A percentile compares a stretch with the other conserved stretches of the same genome.
These are phyloP conservation scores for Populus hybrid DNA, from an alignment of 441 rosid genomes.

Conservation along the genomic window DNA sequence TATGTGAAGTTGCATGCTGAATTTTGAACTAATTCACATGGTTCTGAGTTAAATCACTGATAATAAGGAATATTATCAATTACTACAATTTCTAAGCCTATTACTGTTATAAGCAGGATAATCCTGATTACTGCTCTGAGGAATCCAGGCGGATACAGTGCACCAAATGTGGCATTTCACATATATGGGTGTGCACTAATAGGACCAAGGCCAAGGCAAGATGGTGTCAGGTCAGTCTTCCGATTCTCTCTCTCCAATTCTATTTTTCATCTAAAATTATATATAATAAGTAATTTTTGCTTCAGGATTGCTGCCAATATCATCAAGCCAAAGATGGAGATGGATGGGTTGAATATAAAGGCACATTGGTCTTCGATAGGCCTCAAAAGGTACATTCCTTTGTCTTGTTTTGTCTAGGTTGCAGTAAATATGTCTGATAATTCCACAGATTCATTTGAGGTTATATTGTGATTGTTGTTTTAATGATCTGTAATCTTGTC, in stretches of 20 bases:
- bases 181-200: constrained; percentile 95
- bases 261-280: constrained; percentile 3
- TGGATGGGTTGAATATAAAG: constrained; percentile 98
- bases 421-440: background rate
- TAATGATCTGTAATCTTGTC: constrained; percentile 6
- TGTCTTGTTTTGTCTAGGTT: background rate
- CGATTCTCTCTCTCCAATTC: constrained; percentile 4
- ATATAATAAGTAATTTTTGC: constrained; percentile 7
- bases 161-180: constrained; percentile 90
- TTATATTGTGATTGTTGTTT: background rate
- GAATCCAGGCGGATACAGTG: constrained; percentile 98
- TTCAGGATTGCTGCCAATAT: constrained; percentile 90
- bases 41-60: background rate
- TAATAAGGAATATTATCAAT: background rate
- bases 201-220: constrained; percentile 87
- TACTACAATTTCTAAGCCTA: constrained; percentile 1
- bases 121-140: constrained; percentile 66
- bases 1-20: constrained; percentile 5
- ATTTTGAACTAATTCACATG: constrained; percentile 7
- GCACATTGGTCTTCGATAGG: constrained; percentile 76
- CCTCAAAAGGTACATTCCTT: constrained; percentile 65
- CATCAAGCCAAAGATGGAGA: constrained; percentile 99
- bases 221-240: constrained; percentile 89
- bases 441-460: background rate
- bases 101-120: constrained; percentile 41